Evolutionary conservation across 306 rosid genomes (phyloP), one percentile per base, ranked within the genome.

Genomic region (Prunus mongolica): DNA sequence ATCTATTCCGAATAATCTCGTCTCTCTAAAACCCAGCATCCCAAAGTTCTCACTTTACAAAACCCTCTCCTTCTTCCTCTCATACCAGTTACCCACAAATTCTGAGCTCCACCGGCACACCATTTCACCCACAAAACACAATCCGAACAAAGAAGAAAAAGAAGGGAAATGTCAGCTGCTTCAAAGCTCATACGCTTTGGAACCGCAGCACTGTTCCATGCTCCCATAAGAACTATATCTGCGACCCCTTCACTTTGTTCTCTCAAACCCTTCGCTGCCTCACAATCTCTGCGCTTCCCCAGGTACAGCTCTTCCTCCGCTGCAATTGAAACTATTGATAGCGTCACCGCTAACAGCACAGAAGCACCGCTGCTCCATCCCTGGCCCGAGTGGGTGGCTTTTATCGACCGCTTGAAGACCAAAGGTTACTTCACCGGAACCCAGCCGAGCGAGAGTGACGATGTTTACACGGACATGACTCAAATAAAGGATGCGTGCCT

Each of bases 321-420:
- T 46, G 44, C 67, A 16, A 28, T 58, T 10, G 11, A 47, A 44
- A 24, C 44, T 28, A 19, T 24, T 46, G 89, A 79, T 51, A 3
- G 66, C 5, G 34, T 69, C 69, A 18, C 77, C 19, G 34, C 16
- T 11, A 9, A 80, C 67, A 22, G 50, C 74, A 16, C 78, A 8
- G 89, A 77, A 67, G 52, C 71, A 7, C 54, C 68, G n/a, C 68
- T 47, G 73, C 80, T 47, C 67, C 98, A 95, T 78, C 97, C 99
- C 3, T 95, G 98, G 99, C 90, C 96, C 6, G 99, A 95, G 84
- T 95, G 97, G 97, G 80, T 92, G 76, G 86, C 91, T 19, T 95
- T 95, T 83, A 83, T 95, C 12, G 98, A 95, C 78, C 84, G 89
- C 32, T 75, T 95, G 86, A 88, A 30, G 74, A 72, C 82, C 73